phyloP scores from a whole-genome alignment of 805 yeast genomes.

The Metschnikowia amazonensis region DNA sequence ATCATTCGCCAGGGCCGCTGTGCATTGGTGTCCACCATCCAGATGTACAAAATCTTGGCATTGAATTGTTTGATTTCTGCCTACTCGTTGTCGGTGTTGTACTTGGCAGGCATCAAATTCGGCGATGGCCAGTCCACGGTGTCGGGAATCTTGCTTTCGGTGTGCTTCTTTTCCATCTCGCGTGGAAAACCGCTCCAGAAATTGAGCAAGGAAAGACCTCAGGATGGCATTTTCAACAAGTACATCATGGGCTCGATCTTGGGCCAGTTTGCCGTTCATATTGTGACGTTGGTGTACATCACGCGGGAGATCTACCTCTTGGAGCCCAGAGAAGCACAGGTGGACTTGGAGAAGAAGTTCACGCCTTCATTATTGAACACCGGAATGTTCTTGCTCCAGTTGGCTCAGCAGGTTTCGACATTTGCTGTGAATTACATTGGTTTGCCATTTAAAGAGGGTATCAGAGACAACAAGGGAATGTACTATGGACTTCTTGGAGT shows the following conservation, averaged over 20 bases:
- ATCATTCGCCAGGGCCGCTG: conserved; percentile 97
- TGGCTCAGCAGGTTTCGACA: conserved; percentile 95
- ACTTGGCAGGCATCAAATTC: conserved; percentile 94
- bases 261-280: conserved; percentile 94
- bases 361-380: conserved; percentile 89
- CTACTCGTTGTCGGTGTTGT: conserved; percentile 88
- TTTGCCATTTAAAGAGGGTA: conserved; percentile 89
- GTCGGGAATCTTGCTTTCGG: conserved; percentile 87
- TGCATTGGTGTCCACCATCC: conserved; percentile 94
- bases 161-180: conserved; percentile 92
- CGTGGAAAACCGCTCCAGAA: conserved; percentile 89
- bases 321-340: conserved; percentile 89
- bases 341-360: conserved; percentile 86
- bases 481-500: conserved; percentile 92
- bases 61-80: conserved; percentile 96
- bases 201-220: conserved; percentile 91
- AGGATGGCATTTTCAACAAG: conserved; percentile 90
- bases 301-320: conserved; percentile 76
- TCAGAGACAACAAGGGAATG: conserved; percentile 92
- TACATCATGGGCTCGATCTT: conserved; percentile 97
- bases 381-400: conserved; percentile 89
- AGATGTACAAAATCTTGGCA: conserved; percentile 97
- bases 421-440: conserved; percentile 98
- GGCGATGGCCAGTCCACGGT: conserved; percentile 98
- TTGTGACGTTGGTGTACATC: conserved; percentile 74